phyloP scores from a whole-genome alignment of 306 rosid genomes.

The Canavalia ensiformis region DNA sequence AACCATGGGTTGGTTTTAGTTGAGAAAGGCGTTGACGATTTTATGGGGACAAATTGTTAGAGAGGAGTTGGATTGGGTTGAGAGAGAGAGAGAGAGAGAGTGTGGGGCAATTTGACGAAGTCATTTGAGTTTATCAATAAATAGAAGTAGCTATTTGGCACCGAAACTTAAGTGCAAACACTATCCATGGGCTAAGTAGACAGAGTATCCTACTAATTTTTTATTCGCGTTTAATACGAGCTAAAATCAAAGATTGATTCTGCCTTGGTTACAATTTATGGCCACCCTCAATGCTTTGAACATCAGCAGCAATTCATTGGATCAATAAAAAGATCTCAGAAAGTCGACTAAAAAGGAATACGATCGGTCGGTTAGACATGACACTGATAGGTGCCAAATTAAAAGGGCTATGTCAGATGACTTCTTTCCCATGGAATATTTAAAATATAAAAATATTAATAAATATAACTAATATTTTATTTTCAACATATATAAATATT shows the following conservation, averaged over 20 bases:
- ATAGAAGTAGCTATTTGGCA: conserved; percentile 38
- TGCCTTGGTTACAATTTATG: not conserved
- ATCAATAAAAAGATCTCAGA: not conserved
- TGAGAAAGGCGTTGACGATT: not conserved
- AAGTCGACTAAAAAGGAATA: too few species aligned
- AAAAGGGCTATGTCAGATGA: too few species aligned
- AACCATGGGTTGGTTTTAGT: not conserved
- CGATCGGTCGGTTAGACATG: not conserved
- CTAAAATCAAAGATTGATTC: too few species aligned
- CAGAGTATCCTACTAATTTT: not conserved
- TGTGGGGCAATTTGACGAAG: conserved; percentile 40
- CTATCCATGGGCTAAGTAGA: not conserved
- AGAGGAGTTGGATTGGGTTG: conserved; percentile 6
- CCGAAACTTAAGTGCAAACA: conserved; percentile 22
- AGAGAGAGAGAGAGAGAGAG: not conserved
- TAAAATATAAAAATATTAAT: too few species aligned
- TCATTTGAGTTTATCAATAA: not conserved
- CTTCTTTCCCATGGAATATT: too few species aligned
- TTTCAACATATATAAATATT: too few species aligned
- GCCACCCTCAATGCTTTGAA: not conserved
- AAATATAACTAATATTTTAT: too few species aligned
- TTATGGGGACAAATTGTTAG: conserved; percentile 1
- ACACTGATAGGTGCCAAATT: not conserved
- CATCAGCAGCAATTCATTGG: not conserved
- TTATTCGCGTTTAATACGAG: too few species aligned